Percentiles rank a stretch among this genome's conserved stretches.
Evolutionary conservation across 208 protist species (phyloP).

Genomic region (Leishmania lainsoni): DNA sequence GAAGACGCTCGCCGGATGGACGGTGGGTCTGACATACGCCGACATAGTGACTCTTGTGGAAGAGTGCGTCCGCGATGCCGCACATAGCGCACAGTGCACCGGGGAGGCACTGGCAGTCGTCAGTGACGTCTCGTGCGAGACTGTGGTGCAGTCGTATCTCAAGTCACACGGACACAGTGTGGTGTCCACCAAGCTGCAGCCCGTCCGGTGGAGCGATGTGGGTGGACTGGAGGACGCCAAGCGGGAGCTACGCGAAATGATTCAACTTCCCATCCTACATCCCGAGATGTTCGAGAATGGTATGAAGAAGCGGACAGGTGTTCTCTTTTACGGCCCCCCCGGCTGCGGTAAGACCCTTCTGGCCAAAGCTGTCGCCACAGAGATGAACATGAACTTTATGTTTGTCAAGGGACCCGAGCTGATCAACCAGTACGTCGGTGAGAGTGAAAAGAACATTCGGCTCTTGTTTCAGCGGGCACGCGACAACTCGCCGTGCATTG

Average conservation of each 20-base stretch:
- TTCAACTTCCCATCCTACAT: slow-evolving; percentile 84
- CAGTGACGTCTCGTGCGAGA: slow-evolving; percentile 58
- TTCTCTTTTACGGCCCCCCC: slow-evolving; percentile 93
- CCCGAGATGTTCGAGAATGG: slow-evolving; percentile 80
- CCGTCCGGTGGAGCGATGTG: slow-evolving; percentile 90
- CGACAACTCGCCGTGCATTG: slow-evolving; percentile 90
- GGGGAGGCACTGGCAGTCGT: slow-evolving; percentile 49
- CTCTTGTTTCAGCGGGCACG: slow-evolving; percentile 88
- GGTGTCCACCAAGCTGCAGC: slow-evolving; percentile 86
- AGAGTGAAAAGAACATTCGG: slow-evolving; percentile 92
- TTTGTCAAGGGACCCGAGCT: slow-evolving; percentile 95
- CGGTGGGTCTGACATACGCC: slow-evolving; percentile 64
- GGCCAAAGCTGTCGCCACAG: slow-evolving; percentile 93
- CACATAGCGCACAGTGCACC: background rate
- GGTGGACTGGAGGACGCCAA: slow-evolving; percentile 92
- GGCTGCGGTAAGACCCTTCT: slow-evolving; percentile 95
- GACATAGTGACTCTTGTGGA: slow-evolving; percentile 66
- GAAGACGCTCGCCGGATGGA: slow-evolving; percentile 64
- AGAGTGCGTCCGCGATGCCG: slow-evolving; percentile 43
- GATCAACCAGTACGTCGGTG: slow-evolving; percentile 94
- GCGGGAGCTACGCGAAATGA: slow-evolving; percentile 79
- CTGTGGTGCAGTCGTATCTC: slow-evolving; percentile 61
- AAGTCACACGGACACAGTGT: slow-evolving; percentile 82
- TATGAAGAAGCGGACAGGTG: slow-evolving; percentile 77
- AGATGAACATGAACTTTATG: slow-evolving; percentile 95